A percentile compares a stretch with the other conserved stretches of the same genome.
phyloP scores from a whole-genome alignment of 352 stramenopile genomes.

The Blastocystis sp. region DNA sequence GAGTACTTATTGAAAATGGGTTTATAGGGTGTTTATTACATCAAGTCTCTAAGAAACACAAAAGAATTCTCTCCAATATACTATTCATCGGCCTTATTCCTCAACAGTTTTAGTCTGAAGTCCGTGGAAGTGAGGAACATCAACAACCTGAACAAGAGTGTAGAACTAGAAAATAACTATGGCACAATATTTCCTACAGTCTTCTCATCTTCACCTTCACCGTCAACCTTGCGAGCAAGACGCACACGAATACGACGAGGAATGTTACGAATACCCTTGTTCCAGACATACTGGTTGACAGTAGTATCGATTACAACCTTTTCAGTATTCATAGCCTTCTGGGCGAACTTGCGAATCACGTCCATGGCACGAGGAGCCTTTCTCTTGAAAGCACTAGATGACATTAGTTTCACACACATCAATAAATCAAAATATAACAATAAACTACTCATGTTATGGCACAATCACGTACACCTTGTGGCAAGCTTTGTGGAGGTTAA shows the following conservation, averaged over 20 bases:
- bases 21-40: constrained; percentile 24
- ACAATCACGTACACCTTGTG: constrained; percentile 77
- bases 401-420: constrained; percentile 61
- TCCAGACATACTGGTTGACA: constrained; percentile 96
- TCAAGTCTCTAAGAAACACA: constrained; percentile 4
- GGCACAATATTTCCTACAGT: constrained; percentile 73
- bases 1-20: constrained; percentile 30
- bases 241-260: constrained; percentile 92
- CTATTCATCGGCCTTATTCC: not conserved
- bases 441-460: constrained; percentile 68
- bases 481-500: constrained; percentile 95
- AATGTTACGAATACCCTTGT: constrained; percentile 93
- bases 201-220: constrained; percentile 97
- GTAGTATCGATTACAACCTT: constrained; percentile 91
- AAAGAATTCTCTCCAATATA: constrained; percentile 27
- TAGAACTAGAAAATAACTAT: constrained; percentile 62
- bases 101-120: constrained; percentile 59
- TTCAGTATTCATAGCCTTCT: constrained; percentile 92
- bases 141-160: constrained; percentile 53
- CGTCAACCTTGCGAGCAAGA: constrained; percentile 95
- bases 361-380: constrained; percentile 92
- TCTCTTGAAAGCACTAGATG: constrained; percentile 89
- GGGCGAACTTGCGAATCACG: constrained; percentile 94
- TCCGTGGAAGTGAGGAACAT: constrained; percentile 68
- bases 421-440: constrained; percentile 70